phyloP scores from a whole-genome alignment of 2,329 filamentous ascomycete species.

The Fusarium sarcochroum region DNA sequence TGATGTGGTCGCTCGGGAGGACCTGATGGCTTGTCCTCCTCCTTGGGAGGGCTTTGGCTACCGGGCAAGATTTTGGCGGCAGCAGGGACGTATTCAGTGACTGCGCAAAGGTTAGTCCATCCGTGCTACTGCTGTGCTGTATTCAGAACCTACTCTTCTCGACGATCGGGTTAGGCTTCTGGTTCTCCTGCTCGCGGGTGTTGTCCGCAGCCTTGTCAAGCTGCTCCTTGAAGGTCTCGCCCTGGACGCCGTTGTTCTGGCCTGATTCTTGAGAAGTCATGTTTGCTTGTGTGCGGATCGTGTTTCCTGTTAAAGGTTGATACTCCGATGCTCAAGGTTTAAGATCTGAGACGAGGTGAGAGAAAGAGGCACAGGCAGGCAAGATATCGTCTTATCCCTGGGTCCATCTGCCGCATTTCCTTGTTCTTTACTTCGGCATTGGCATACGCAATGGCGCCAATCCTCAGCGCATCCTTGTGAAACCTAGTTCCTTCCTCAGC shows the following conservation, averaged over 20 bases:
- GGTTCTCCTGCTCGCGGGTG: slow-evolving; percentile 47
- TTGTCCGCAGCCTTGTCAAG: slow-evolving; percentile 60
- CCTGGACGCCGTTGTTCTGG: slow-evolving; percentile 18
- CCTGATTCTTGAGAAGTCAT: slow-evolving; percentile 36
- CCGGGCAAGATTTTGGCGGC: slow-evolving; percentile 59
- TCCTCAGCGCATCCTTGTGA: slow-evolving; percentile 27
- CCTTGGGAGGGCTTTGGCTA: slow-evolving; percentile 47
- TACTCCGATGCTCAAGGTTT: slow-evolving; percentile 4
- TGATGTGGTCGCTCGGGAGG: slow-evolving; percentile 62
- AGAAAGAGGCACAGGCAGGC: slow-evolving; percentile 4
- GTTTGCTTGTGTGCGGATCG: slow-evolving; percentile 1
- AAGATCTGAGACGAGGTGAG: neutral
- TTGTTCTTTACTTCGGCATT: slow-evolving; percentile 34
- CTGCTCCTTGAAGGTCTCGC: slow-evolving; percentile 59
- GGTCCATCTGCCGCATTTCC: slow-evolving; percentile 22
- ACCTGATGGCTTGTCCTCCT: slow-evolving; percentile 46
- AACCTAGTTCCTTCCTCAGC: slow-evolving; percentile 16
- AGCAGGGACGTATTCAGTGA: slow-evolving; percentile 61
- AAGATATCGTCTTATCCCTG: slow-evolving; percentile 17
- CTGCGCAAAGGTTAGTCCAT: slow-evolving; percentile 46
- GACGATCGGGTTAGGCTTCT: slow-evolving; percentile 55
- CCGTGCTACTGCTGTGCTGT: neutral
- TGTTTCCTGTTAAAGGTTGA: slow-evolving; percentile 23
- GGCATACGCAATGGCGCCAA: slow-evolving; percentile 46
- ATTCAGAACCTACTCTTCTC: slow-evolving; percentile 58